These are phyloP conservation scores for Apostasia shenzhenica DNA, from an alignment of 106 monocot species.

Conservation along the genomic window DNA sequence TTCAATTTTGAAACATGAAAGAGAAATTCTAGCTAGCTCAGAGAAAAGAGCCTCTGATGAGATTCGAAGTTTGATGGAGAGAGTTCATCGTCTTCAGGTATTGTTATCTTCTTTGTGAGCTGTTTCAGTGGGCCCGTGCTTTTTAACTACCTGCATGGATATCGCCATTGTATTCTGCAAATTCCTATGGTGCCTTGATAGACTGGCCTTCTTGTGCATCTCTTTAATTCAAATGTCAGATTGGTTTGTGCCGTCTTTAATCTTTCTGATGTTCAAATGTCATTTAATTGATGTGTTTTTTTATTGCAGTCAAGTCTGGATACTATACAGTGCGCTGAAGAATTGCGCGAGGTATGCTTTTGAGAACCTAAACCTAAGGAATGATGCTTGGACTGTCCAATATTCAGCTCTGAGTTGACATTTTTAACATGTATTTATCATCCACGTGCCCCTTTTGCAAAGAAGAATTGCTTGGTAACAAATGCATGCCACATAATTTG, in stretches of 20 bases:
- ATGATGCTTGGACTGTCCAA: background rate
- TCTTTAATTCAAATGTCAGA: background rate
- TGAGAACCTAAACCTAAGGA: background rate
- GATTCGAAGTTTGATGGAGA: slow-evolving; percentile 55
- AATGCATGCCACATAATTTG: background rate
- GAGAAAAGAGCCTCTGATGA: slow-evolving; percentile 85
- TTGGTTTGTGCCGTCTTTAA: background rate
- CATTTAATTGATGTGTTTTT: background rate
- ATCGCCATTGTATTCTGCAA: background rate
- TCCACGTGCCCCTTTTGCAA: too few species aligned
- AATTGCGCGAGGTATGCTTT: slow-evolving; percentile 70
- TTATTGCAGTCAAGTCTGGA: slow-evolving; percentile 69
- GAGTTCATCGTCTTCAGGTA: slow-evolving; percentile 86
- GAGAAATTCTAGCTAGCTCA: slow-evolving; percentile 56
- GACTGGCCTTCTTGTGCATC: too few species aligned
- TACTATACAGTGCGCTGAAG: slow-evolving; percentile 68
- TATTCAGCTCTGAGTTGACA: too few species aligned
- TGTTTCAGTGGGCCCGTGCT: background rate
- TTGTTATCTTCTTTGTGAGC: background rate
- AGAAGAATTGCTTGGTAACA: too few species aligned
- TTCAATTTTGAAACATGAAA: slow-evolving; percentile 82
- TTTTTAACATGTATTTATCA: too few species aligned
- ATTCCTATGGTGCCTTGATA: too few species aligned
- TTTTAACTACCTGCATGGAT: background rate
- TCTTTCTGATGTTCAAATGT: background rate